These are phyloP conservation scores for Candida germanica DNA, from an alignment of 805 yeast genomes.

Conservation along the genomic window DNA sequence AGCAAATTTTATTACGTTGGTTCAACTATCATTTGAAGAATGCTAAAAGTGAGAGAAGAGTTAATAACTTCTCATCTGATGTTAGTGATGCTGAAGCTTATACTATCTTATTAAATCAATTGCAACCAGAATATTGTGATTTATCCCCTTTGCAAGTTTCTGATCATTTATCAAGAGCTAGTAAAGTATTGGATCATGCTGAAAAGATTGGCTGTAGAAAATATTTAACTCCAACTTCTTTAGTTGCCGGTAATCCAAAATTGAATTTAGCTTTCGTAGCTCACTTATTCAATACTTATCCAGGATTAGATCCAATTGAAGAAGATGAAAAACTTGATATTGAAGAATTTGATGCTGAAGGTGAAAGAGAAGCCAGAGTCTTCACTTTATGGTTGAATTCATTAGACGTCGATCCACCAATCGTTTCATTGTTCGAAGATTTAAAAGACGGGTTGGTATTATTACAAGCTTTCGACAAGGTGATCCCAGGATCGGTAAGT, in stretches of 20 bases:
- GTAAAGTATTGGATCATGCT: slow-evolving; percentile 79
- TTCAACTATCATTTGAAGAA: slow-evolving; percentile 93
- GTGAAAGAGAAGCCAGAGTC: slow-evolving; percentile 98
- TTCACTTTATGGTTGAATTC: slow-evolving; percentile 97
- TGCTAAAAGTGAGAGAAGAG: slow-evolving; percentile 86
- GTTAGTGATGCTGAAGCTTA: slow-evolving; percentile 95
- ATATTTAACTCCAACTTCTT: slow-evolving; percentile 87
- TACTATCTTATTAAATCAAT: slow-evolving; percentile 83
- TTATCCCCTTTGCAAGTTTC: slow-evolving; percentile 74
- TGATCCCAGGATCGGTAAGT: slow-evolving; percentile 88
- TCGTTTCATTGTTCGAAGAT: slow-evolving; percentile 87
- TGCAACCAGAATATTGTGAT: slow-evolving; percentile 81
- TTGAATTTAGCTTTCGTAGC: slow-evolving; percentile 97
- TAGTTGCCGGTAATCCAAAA: slow-evolving; percentile 95
- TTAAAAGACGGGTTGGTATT: slow-evolving; percentile 87
- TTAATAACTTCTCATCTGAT: slow-evolving; percentile 80
- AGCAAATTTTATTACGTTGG: slow-evolving; percentile 95
- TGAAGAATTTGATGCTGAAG: slow-evolving; percentile 98
- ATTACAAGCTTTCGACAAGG: slow-evolving; percentile 92
- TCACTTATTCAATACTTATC: slow-evolving; percentile 91
- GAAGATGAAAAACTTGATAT: slow-evolving; percentile 89
- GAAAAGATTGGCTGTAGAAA: slow-evolving; percentile 91
- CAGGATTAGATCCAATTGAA: slow-evolving; percentile 93
- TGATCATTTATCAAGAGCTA: slow-evolving; percentile 80
- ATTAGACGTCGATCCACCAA: slow-evolving; percentile 93